A percentile compares a stretch with the other conserved stretches of the same genome.
phyloP scores from a whole-genome alignment of 768 basidiomycete genomes.

The Myochromella boudieri region DNA sequence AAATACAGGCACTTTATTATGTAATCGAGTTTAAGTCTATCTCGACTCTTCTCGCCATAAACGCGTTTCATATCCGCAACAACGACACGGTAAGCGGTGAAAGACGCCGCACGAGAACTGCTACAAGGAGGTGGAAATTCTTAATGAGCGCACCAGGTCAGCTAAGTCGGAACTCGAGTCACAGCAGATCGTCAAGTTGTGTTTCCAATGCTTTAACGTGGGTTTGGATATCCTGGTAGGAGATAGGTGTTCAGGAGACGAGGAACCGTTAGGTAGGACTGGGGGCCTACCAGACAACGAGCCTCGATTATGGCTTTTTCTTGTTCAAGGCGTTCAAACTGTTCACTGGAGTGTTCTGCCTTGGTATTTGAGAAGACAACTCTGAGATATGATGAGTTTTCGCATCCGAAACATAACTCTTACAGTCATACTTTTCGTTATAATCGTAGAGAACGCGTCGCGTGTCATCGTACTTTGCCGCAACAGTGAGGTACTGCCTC shows the following conservation, averaged over 20 bases:
- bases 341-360: conserved; percentile 17
- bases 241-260: conserved; percentile 14
- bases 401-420: no score
- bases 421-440: conserved; percentile 11
- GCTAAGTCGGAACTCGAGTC: no score
- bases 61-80: no score
- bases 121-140: no score
- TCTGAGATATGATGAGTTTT: not conserved
- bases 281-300: conserved; percentile 16
- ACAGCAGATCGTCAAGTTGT: conserved; percentile 21
- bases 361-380: conserved; percentile 12
- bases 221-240: conserved; percentile 16
- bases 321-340: conserved; percentile 10
- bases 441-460: conserved; percentile 4
- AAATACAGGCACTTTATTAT: conserved; percentile 11
- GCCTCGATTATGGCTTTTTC: conserved; percentile 16
- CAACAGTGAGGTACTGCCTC: conserved; percentile 11
- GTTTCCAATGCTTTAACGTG: conserved; percentile 21
- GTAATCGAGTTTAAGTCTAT: conserved; percentile 10
- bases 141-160: no score
- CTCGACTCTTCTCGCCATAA: no score
- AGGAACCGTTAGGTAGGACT: not conserved
- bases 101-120: no score
- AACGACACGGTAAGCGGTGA: no score
- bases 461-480: conserved; percentile 10